Conservation (phyloP, 192 early-diverging fungal species). For the Piromyces sp. region DNA sequence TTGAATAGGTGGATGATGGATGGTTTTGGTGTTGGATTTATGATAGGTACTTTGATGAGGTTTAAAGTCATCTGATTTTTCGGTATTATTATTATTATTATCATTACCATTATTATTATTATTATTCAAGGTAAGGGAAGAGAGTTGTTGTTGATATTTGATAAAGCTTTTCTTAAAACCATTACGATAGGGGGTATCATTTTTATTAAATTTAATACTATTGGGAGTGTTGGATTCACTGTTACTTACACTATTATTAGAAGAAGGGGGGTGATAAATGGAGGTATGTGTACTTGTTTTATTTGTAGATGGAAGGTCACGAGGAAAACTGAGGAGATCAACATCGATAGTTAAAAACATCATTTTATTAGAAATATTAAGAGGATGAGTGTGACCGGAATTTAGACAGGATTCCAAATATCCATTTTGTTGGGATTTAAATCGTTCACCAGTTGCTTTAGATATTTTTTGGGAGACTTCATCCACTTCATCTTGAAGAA, state of each 20-base stretch:
- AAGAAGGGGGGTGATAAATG: neutral
- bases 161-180: neutral
- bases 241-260: neutral
- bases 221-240: neutral
- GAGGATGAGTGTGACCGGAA: neutral
- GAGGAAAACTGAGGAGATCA: neutral
- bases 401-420: neutral
- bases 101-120: neutral
- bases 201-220: neutral
- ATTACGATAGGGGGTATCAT: neutral
- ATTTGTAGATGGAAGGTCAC: neutral
- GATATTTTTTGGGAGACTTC: neutral
- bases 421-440: neutral
- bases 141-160: neutral
- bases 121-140: neutral
- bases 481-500: neutral
- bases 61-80: neutral
- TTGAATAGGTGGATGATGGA: neutral
- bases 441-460: neutral
- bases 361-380: neutral
- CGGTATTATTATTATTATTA: neutral
- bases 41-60: neutral
- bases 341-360: neutral
- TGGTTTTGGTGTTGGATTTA: neutral
- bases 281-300: neutral